These are phyloP conservation scores for Allium fistulosum DNA, from an alignment of 106 monocot species.

Conservation along the genomic window DNA sequence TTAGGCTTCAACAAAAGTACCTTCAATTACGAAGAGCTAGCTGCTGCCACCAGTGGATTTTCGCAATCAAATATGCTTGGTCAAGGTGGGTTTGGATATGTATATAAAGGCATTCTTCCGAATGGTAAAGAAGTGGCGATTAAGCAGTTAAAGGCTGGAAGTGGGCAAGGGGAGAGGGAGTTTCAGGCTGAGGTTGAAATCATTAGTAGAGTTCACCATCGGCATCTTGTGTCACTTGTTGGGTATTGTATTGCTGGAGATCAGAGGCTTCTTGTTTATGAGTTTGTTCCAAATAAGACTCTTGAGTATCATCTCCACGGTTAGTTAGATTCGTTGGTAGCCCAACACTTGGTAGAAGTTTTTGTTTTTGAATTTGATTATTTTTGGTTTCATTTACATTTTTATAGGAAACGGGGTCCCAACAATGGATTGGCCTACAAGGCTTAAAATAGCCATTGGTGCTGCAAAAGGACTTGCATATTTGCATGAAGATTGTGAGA, in stretches of 20 bases:
- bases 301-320: constrained; percentile 84
- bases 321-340: not conserved
- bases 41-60: constrained; percentile 57
- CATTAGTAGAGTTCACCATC: constrained; percentile 86
- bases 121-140: constrained; percentile 78
- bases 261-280: constrained; percentile 78
- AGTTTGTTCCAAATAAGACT: constrained; percentile 81
- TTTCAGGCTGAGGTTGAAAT: constrained; percentile 94
- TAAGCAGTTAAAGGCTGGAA: constrained; percentile 74
- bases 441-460: constrained; percentile 78
- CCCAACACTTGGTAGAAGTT: no score
- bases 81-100: constrained; percentile 84
- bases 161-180: constrained; percentile 82
- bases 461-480: constrained; percentile 90
- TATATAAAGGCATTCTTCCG: constrained; percentile 66
- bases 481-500: constrained; percentile 90
- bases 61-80: constrained; percentile 57
- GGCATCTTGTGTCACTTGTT: constrained; percentile 79
- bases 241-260: constrained; percentile 69
- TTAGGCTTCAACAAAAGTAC: constrained; percentile 70
- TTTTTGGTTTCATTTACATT: not conserved
- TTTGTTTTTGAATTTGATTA: not conserved
- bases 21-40: constrained; percentile 72
- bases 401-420: constrained; percentile 50
- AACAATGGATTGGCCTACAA: constrained; percentile 66